Base-by-base conservation (phyloP, 352 stramenopile genomes). In the Phytophthora pseudosyringae region DNA sequence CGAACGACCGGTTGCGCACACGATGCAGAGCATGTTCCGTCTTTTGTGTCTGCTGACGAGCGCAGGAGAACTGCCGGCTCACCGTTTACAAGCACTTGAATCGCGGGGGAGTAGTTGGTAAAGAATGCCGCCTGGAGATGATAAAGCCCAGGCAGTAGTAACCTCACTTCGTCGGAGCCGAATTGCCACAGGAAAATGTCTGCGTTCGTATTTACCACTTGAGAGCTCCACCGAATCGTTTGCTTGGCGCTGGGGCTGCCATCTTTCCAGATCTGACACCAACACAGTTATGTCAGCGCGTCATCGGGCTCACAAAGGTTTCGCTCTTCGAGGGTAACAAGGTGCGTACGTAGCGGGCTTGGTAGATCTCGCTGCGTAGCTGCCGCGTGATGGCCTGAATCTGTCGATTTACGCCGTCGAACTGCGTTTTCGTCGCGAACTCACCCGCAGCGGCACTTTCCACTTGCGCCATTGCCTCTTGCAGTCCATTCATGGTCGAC, bases 211-310 rank as follows among this genome's bases (percentile, higher is more conserved):
- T 91, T 93, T 28, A 91, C 77, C 5, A 82, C 73, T 54, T 91
- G 80, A n/a, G 80, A 69, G 29, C 61, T 83, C 85, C 85, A 93
- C 13, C 56, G n/a, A 13, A 93, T 75, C 13, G 79, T 89, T 51
- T 89, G 82, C 50, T 75, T 78, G 3, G 51, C 9, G 33, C 57
- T 91, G 1, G 80, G 79, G 1, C 69, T 56, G 0, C 80, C 82
- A 49, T 79, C 55, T 55, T 93, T 93, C 84, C 84, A 93, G 40
- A 93, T 88, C 84, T 93, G 16, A 33, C n/a, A 33, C n/a, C n/a
- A 46, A n/a, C 43, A 56, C 29, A 25, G 26, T 25, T 7, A 3
- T 25, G 16, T 56, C 18, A 43, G 16, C 21, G 21, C 21, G 1
- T 44, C 26, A 45, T 16, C 4, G 10, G 4, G 15, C 36, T 7